Evolutionary conservation across 306 rosid species (phyloP).

Genomic region (Phaseolus lunatus): DNA sequence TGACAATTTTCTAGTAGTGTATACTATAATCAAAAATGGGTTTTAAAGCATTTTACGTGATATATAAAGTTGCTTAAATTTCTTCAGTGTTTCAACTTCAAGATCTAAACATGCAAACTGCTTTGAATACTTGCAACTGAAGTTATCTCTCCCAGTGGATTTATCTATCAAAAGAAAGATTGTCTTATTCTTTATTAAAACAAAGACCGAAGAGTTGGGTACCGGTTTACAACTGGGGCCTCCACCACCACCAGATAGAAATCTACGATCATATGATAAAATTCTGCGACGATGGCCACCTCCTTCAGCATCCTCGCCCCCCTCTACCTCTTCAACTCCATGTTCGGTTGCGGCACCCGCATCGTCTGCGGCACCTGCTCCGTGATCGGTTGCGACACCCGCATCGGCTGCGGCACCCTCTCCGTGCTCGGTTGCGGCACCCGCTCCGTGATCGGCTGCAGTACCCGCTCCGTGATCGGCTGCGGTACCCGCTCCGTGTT

Average conservation of each 20-base stretch:
- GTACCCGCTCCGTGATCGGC: not conserved
- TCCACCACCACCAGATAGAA: slow-evolving; percentile 49
- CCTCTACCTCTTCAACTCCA: not conserved
- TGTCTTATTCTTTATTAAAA: too few species aligned
- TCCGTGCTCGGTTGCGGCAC: not conserved
- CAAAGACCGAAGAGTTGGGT: slow-evolving; percentile 8
- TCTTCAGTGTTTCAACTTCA: too few species aligned
- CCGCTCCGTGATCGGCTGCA: not conserved
- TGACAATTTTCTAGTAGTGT: too few species aligned
- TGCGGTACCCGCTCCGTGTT: not conserved
- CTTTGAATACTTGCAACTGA: too few species aligned
- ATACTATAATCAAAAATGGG: not conserved
- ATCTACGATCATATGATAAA: slow-evolving; percentile 70
- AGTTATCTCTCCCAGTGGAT: too few species aligned
- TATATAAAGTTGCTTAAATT: not conserved
- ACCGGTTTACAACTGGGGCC: slow-evolving; percentile 40
- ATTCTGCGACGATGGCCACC: slow-evolving; percentile 66
- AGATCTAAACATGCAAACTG: too few species aligned
- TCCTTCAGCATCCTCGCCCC: not conserved
- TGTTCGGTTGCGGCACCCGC: not conserved
- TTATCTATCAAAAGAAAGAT: not conserved
- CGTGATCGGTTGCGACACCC: not conserved
- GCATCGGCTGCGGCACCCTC: too few species aligned
- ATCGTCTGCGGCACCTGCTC: not conserved
- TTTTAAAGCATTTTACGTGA: not conserved